Base-by-base conservation (phyloP, 768 basidiomycete species). In the Lactifluus rugatus region DNA sequence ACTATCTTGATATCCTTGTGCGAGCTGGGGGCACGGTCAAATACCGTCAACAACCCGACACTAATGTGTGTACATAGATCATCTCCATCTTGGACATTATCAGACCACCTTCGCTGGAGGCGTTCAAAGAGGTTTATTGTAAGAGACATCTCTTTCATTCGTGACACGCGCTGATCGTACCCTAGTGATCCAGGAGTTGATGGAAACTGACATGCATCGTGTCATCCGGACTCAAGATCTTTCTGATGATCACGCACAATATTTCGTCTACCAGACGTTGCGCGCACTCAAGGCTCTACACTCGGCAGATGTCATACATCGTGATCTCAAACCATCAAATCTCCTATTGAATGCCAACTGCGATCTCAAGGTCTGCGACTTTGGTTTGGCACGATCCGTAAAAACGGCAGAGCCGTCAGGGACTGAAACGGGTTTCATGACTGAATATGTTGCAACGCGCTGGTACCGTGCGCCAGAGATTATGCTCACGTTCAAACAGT, bases 401-500 rank as follows among this genome's bases (percentile, higher is more conserved):
- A 87, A 81, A 72, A 90, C 89, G 4, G 88, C 89, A 5, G 87
- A 89, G 69, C 86, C 87, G 0, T 86, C 84, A 14, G 89, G 87
- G 23, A 89, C 87, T 7, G 87, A 89, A 65, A 89, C 80, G 6
- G 85, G 85, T 5, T 93, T 93, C 75, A 93, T 94, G 92, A 95
- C 92, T 1, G 90, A 93, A 83, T 95, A 94, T 67, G 96, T 99
- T 49, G 95, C 96, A 2, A 98, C 96, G 25, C 79, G 96, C 65
- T 99, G 96, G 96, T 99, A 98, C 69, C 84, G 96, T 37, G 96
- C 96, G 0, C 96, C 96, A 0, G 96, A 99, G 71, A 94, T 99
- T 74, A 99, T 99, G 96, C 79, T 99, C 52, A 96, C 93, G 10
- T 98, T 97, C 79, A 95, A 96, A 70, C 89, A 96, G 70, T 99